These are phyloP conservation scores for Tuctoria greenei DNA, from an alignment of 176 grass and related monocot species.

Conservation along the genomic window DNA sequence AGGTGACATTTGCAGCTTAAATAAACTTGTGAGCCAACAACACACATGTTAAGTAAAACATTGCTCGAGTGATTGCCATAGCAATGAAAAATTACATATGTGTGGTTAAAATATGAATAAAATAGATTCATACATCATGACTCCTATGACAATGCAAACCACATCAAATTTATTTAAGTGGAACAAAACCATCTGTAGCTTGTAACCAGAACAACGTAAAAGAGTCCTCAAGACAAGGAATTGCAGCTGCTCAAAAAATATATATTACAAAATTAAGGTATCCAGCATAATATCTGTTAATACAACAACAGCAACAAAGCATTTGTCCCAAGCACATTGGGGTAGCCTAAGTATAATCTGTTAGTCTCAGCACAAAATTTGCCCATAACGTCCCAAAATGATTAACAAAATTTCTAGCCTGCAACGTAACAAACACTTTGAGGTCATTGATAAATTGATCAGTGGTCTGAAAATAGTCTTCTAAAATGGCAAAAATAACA, in stretches of 20 bases:
- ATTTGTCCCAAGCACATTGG: no score
- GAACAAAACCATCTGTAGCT: neutral
- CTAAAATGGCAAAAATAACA: neutral
- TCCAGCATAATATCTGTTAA: neutral
- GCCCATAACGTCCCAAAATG: neutral
- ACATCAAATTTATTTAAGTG: neutral
- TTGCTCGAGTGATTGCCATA: neutral
- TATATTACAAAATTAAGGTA: neutral
- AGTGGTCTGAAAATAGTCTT: neutral
- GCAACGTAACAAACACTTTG: neutral
- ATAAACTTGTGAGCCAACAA: neutral
- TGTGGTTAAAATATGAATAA: neutral
- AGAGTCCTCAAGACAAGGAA: neutral
- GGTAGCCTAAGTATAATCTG: neutral
- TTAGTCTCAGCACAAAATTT: neutral
- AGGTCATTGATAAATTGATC: neutral
- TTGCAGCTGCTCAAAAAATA: neutral
- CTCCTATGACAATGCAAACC: slow-evolving; percentile 4
- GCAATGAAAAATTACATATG: neutral
- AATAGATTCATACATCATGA: neutral
- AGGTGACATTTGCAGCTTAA: neutral
- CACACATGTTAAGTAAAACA: neutral
- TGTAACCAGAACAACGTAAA: neutral
- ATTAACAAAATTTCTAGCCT: neutral
- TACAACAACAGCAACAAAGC: no score